Evolutionary conservation across 495 filamentous ascomycete genomes (phyloP).

Genomic region (Collariella sp.): DNA sequence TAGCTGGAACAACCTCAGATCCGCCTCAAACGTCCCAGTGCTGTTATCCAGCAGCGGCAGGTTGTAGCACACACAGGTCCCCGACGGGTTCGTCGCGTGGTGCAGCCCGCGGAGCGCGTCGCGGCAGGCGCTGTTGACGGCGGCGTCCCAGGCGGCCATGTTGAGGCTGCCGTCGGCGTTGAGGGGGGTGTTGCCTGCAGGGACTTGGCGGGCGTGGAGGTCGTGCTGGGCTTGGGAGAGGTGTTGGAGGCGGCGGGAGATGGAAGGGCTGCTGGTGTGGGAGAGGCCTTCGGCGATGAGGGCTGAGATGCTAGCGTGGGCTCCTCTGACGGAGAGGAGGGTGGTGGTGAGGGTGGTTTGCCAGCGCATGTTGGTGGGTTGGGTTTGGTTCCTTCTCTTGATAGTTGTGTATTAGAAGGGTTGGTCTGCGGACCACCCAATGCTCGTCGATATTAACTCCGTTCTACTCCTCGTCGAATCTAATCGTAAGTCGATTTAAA

Average conservation of each 20-base stretch:
- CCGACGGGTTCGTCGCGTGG: slow-evolving; percentile 54
- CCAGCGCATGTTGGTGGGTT: slow-evolving; percentile 24
- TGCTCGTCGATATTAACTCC: slow-evolving; percentile 5
- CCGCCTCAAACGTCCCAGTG: slow-evolving; percentile 61
- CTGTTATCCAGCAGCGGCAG: slow-evolving; percentile 51
- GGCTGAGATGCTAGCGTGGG: slow-evolving; percentile 20
- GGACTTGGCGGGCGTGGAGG: slow-evolving; percentile 17
- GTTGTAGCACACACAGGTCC: slow-evolving; percentile 74
- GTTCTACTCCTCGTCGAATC: slow-evolving; percentile 17
- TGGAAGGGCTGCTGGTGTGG: slow-evolving; percentile 13
- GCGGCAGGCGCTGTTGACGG: slow-evolving; percentile 44
- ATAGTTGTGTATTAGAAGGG: slow-evolving; percentile 10
- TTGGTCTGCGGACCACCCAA: not conserved
- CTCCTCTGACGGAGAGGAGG: slow-evolving; percentile 24
- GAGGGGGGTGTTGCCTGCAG: slow-evolving; percentile 15
- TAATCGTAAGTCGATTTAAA: slow-evolving; percentile 2
- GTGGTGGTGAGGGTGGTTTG: slow-evolving; percentile 21
- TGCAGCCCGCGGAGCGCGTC: slow-evolving; percentile 38
- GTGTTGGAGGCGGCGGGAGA: slow-evolving; percentile 23
- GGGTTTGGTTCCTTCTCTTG: slow-evolving; percentile 13
- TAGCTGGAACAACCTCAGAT: slow-evolving; percentile 59
- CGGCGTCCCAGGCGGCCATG: slow-evolving; percentile 44
- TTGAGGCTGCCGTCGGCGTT: slow-evolving; percentile 30
- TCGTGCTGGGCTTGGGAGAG: slow-evolving; percentile 16
- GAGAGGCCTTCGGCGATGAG: slow-evolving; percentile 23